phyloP scores from a whole-genome alignment of 75 land plant genomes.

The Adiantum capillusveneris region DNA sequence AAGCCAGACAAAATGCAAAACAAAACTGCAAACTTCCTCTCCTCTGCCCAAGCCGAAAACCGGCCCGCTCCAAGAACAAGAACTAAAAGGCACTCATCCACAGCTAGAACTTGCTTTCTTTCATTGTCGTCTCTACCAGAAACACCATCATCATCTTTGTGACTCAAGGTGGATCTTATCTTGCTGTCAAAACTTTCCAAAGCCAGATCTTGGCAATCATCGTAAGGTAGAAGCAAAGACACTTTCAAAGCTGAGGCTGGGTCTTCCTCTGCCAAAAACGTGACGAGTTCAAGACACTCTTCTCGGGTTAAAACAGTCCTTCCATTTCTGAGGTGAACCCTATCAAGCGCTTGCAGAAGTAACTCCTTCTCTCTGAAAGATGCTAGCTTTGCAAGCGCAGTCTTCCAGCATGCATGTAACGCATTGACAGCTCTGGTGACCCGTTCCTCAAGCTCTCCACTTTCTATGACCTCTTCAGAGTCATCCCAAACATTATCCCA shows the following conservation, averaged over 20 bases:
- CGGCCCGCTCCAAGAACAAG: conserved; percentile 55
- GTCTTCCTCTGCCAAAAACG: conserved; percentile 19
- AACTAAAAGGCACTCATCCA: conserved; percentile 35
- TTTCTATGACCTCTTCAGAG: conserved; percentile 19
- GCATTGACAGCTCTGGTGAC: conserved; percentile 32
- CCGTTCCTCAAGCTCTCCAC: conserved; percentile 13
- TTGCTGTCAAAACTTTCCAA: conserved; percentile 42
- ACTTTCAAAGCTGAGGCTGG: conserved; percentile 50
- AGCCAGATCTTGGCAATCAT: conserved; percentile 26
- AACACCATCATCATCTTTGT: conserved; percentile 9
- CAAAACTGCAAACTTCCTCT: conserved; percentile 23
- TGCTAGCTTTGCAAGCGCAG: conserved; percentile 37
- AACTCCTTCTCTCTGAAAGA: conserved; percentile 9
- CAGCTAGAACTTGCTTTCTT: neutral
- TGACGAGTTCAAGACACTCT: conserved; percentile 37
- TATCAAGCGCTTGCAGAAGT: conserved; percentile 48
- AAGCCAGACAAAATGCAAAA: conserved; percentile 48
- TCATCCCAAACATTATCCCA: conserved; percentile 98
- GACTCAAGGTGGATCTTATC: conserved; percentile 18
- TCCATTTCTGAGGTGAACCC: conserved; percentile 20
- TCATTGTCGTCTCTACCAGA: neutral
- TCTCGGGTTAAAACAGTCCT: conserved; percentile 46
- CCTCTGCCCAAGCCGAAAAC: conserved; percentile 25
- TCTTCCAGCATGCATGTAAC: conserved; percentile 70
- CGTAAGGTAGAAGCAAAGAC: conserved; percentile 66